Conservation (phyloP, 768 basidiomycete species). For the Lyophyllum decastes region DNA sequence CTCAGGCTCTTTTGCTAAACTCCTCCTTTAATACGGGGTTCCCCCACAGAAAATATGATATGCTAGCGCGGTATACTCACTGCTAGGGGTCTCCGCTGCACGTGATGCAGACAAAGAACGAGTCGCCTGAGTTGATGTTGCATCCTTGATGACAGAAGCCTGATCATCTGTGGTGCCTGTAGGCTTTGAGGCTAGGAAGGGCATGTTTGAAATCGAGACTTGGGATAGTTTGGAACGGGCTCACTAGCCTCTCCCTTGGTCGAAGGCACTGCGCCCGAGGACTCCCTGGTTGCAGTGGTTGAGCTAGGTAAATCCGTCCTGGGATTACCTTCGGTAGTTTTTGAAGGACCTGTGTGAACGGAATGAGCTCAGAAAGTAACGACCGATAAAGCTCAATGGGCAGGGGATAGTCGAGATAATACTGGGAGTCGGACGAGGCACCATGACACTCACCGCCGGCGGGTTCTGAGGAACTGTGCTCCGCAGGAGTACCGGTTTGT, state of each 20-base stretch:
- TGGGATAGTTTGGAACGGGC: background rate
- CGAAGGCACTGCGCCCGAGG: conserved; percentile 1
- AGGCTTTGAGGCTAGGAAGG: background rate
- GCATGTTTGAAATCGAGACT: background rate
- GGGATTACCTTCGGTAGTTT: background rate
- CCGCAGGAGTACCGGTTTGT: conserved; percentile 9
- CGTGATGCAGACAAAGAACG: background rate
- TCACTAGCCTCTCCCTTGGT: conserved; percentile 1
- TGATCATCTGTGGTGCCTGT: background rate
- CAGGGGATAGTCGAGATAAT: background rate
- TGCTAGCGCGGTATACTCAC: background rate
- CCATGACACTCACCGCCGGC: conserved; percentile 17
- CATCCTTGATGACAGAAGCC: background rate
- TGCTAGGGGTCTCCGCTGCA: background rate
- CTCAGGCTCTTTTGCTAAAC: background rate
- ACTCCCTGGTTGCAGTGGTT: conserved; percentile 1
- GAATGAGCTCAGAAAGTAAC: background rate
- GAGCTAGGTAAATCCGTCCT: background rate
- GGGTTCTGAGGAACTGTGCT: conserved; percentile 6
- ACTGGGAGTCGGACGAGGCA: background rate
- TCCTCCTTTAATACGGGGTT: background rate
- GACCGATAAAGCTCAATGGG: background rate
- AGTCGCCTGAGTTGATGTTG: background rate
- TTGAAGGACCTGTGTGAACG: conserved; percentile 9
- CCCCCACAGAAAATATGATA: too few species aligned